Base-by-base conservation (phyloP, 1,284 basidiomycete species). In the Heterobasidion occidentale region DNA sequence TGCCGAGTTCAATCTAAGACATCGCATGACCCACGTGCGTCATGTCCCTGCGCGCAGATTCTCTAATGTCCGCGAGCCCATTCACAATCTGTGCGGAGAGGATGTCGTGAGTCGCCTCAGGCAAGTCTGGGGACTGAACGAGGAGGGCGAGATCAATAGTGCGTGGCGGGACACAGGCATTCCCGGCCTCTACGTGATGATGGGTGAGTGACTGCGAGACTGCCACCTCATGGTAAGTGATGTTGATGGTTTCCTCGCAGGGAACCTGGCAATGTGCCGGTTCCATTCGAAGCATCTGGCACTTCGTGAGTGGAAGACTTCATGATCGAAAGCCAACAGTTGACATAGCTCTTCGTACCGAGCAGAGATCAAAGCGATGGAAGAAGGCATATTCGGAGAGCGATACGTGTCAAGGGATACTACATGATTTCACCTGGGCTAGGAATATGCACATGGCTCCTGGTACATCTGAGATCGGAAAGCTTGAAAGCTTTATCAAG, bases 241-340 rank as follows among this genome's bases (percentile, higher is more conserved):
- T 27, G 6, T 15, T 60, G 62, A 61, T 51, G 46, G 55, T 38
- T 27, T 27, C 58, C 27, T 27, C 27, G 27, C 64, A 76, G 81
- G 82, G 0, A 81, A 77, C 60, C 68, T 86, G n/a, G 77, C 77
- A 0, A 63, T 78, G 54, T 77, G 76, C 55, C 72, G 84, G 3
- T 80, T 82, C 67, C 74, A 81, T 62, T 80, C 80, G 3, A 81
- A 77, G 58, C 77, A 81, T 59, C 60, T 87, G 27, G 82, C 83
- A 0, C 68, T 86, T n/a, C 80, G 80, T 81, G 62, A 67, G 80
- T 75, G 19, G 20, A 56, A 53, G 46, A 42, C 47, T 54, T 56
- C 34, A 14, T 33, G 46, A 7, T 51, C 9, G 54, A 5, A 9
- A 38, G 14, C 3, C 20, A 11, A 54, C 7, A 53, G 17, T 54